Base-by-base conservation (phyloP, 164 flowering plant species). In the Nymphaea thermarum region DNA sequence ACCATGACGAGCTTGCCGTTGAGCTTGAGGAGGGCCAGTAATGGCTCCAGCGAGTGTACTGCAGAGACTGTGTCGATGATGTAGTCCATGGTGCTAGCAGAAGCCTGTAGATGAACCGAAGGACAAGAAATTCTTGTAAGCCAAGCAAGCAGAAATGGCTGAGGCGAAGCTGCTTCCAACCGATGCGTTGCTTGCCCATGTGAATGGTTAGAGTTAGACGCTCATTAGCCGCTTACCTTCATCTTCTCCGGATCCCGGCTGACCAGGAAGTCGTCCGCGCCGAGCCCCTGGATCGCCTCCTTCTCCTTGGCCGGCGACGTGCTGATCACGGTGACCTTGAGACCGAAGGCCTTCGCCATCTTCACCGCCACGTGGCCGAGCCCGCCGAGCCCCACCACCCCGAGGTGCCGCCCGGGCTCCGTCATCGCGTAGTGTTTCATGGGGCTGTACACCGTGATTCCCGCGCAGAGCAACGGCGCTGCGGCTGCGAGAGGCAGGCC, bases 401-500 rank as follows among this genome's bases (percentile, higher is more conserved):
- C 89, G 2, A 85, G 43, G 51, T 81, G 80, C 57, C 6, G 66
- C 0, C 81, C 82, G 6, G 83, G 80, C 60, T 78, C 53, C 25
- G 14, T 71, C 0, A 85, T 68, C 16, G 79, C 86, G 45, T 11
- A 81, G 25, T 75, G 66, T 42, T 69, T 80, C 74, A 85, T 25
- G 4, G 89, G 85, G 63, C 85, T 83, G n/a, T 79, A 85, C 36
- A 85, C 82, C 6, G 85, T 79, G 65, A 82, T 81, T 17, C 86
- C 84, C 8, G 84, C 85, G 47, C 86, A 81, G 4, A 82, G 73
- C 3, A 82, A 69, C 0, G 85, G 84, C 2, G 84, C 83, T 2
- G 62, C 73, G 3, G 66, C 71, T 16, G 62, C 66, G 3, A 67
- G 65, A 0, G 74, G 68, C 6, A 75, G 60, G 15, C 64, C 64